Evolutionary conservation across 208 protist genomes (phyloP), one percentile per base, ranked within the genome.

Genomic region (Acanthamoeba castellanii): DNA sequence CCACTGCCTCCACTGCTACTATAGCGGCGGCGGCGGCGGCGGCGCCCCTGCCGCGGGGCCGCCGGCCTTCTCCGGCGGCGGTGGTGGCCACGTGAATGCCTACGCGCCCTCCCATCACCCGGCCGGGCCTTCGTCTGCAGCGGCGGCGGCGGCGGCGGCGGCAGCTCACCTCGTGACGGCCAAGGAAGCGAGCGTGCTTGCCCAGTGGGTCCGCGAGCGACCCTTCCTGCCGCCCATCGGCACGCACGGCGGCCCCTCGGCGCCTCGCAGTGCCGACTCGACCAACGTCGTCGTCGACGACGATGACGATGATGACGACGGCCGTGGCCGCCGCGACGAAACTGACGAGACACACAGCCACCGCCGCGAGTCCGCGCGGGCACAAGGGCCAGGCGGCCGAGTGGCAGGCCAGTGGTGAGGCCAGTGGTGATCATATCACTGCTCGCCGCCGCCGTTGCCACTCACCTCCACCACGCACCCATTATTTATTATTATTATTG

Each of bases 1-100:
- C n/a, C 76, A 85, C 47, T 85, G 76, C 76, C 76, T 85, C 16
- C 76, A 85, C 76, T 85, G 76, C 76, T 85, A 85, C 76, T 85
- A 85, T 14, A 85, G 27, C 32, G 68, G 68, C 11, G 68, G 16
- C 25, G 20, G 27, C 32, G 68, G 68, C 11, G 68, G 16, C 25
- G 20, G 16, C 9, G 66, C 68, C 14, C 14, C 32, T 16, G 30
- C 68, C 11, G 18, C 34, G 14, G 68, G 20, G 1, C 68, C 68
- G 13, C 4, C 68, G 68, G 20, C 30, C 27, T 45, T 32, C 18
- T 30, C 4, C 7, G 20, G 27, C 18, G 20, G 27, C 68, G 11
- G 42, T 16, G 37, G 37, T 42, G 37, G 37, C 37, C 68, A 76
- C 68, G 25, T 27, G 14, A 68, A n/a, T 20, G 25, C 25, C 25